These are phyloP conservation scores for Solanum dulcamara DNA, from an alignment of 257 asterid species.

Conservation along the genomic window DNA sequence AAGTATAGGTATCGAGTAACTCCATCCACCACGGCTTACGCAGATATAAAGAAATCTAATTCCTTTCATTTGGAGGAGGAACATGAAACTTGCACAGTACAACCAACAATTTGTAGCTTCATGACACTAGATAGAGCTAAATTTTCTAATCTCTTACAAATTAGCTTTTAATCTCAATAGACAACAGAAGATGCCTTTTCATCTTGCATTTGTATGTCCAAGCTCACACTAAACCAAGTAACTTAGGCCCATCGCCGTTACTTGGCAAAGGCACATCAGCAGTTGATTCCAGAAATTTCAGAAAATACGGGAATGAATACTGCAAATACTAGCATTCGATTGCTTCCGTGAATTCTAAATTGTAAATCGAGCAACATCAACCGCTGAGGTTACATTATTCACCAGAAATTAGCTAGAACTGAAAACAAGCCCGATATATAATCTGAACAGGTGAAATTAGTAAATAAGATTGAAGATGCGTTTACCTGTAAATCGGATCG, in stretches of 20 bases:
- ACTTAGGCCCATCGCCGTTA: not conserved
- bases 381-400: not conserved
- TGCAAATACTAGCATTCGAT: not conserved
- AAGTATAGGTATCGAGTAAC: not conserved
- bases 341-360: not conserved
- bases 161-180: not conserved
- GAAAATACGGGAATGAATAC: not conserved
- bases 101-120: not conserved
- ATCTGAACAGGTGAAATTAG: not conserved
- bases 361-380: not conserved
- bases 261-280: not conserved
- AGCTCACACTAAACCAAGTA: not conserved
- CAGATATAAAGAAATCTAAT: not conserved
- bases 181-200: not conserved
- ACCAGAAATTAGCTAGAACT: not conserved
- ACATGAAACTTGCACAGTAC: not conserved
- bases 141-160: not conserved
- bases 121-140: not conserved
- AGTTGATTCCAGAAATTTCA: not conserved
- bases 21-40: not conserved
- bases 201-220: not conserved
- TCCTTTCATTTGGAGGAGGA: not conserved
- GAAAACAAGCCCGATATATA: not conserved
- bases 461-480: not conserved
- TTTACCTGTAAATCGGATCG: constrained; percentile 69